Percentiles rank a stretch among this genome's conserved stretches.
phyloP scores from a whole-genome alignment of 2,329 filamentous ascomycete species.

The Penicillium aurantiogriseum region DNA sequence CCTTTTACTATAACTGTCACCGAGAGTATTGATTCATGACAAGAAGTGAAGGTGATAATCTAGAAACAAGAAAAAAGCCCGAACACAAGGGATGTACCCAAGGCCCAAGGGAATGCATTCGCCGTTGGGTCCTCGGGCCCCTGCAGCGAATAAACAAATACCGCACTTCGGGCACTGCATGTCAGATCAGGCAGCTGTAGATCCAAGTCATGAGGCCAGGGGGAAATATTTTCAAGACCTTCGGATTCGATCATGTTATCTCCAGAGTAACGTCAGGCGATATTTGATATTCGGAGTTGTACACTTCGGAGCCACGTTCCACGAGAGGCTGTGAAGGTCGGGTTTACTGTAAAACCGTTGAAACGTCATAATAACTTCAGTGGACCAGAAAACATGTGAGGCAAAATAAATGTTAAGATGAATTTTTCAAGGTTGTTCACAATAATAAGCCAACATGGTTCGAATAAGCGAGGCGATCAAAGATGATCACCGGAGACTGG shows the following conservation, averaged over 20 bases:
- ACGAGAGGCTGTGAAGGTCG: not conserved
- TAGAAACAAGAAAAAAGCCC: not conserved
- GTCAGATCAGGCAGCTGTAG: not conserved
- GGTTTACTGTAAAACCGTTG: not conserved
- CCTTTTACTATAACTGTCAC: not conserved
- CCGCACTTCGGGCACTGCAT: not conserved
- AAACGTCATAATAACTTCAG: conserved; percentile 6
- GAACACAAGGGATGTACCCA: not conserved
- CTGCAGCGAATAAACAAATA: not conserved
- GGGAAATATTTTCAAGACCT: too few species aligned
- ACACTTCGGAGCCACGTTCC: conserved; percentile 1
- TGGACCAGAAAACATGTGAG: not conserved
- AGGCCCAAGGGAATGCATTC: not conserved
- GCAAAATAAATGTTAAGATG: not conserved
- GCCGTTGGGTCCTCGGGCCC: not conserved
- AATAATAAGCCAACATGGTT: conserved; percentile 13
- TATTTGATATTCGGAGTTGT: not conserved
- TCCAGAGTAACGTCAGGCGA: not conserved
- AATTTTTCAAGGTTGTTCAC: not conserved
- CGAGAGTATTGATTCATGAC: not conserved
- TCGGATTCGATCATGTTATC: not conserved
- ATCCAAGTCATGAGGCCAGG: not conserved
- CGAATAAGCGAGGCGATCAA: conserved; percentile 42
- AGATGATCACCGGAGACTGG: conserved; percentile 44
- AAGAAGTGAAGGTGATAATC: not conserved